Conservation (phyloP, 2,329 filamentous ascomycete species). For the Coniochaeta ligniaria region DNA sequence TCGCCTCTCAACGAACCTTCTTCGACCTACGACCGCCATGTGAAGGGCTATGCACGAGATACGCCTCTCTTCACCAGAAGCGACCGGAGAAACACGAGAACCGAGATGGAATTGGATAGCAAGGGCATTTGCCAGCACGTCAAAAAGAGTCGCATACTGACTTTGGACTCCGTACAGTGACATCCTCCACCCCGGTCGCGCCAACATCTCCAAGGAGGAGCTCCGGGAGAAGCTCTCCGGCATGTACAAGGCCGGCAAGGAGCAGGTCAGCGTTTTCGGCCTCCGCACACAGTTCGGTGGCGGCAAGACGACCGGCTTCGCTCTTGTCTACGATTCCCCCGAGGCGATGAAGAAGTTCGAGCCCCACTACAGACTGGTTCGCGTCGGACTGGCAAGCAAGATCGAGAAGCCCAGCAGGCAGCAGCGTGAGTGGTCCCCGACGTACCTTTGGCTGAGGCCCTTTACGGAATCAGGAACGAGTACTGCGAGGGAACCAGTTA, state of each 20-base stretch:
- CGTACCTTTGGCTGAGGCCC: background rate
- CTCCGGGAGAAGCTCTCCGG: conserved; percentile 90
- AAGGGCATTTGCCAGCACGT: background rate
- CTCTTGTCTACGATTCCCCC: conserved; percentile 94
- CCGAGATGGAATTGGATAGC: background rate
- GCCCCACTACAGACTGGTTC: conserved; percentile 93
- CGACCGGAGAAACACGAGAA: background rate
- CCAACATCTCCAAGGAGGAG: conserved; percentile 99
- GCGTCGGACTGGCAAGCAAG: conserved; percentile 88
- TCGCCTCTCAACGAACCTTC: conserved; percentile 8
- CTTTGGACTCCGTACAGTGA: conserved; percentile 54
- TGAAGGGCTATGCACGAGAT: background rate
- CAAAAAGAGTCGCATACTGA: conserved; percentile 9
- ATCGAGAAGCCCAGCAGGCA: conserved; percentile 96
- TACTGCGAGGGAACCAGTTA: background rate
- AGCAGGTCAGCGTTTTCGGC: conserved; percentile 96
- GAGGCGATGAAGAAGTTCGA: conserved; percentile 99
- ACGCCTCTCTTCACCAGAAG: background rate
- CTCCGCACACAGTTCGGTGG: conserved; percentile 99
- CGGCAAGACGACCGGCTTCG: conserved; percentile 99
- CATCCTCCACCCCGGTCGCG: conserved; percentile 96
- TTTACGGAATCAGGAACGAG: background rate
- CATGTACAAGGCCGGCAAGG: conserved; percentile 98
- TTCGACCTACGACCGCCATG: background rate
- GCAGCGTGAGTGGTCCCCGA: conserved; percentile 72